phyloP scores from a whole-genome alignment of 2,329 filamentous ascomycete genomes.

The Pseudonectria buxi region DNA sequence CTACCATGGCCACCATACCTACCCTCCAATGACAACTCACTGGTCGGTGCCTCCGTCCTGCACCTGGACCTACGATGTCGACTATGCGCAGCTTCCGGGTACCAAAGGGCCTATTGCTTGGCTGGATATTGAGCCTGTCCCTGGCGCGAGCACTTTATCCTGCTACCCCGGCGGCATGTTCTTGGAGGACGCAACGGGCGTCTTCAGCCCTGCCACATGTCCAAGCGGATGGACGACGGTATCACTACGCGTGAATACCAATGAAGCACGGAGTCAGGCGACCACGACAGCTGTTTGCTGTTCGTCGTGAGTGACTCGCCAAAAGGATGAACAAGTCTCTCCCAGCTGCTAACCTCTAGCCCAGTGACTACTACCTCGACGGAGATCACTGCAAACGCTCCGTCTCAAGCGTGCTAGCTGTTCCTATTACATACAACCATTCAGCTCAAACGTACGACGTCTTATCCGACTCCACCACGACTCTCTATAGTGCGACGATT shows the following conservation, averaged over 20 bases:
- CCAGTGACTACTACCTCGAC: constrained; percentile 29
- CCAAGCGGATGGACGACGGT: constrained; percentile 35
- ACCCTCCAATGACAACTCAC: constrained; percentile 32
- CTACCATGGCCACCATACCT: constrained; percentile 14
- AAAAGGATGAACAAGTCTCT: not conserved
- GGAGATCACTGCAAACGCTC: constrained; percentile 29
- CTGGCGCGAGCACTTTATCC: constrained; percentile 31
- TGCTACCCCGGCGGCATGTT: constrained; percentile 38
- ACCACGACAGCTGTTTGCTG: constrained; percentile 36
- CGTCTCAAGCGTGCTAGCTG: constrained; percentile 29
- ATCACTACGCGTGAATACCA: constrained; percentile 24
- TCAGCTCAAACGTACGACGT: constrained; percentile 30
- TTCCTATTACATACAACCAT: constrained; percentile 30
- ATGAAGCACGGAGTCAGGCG: constrained; percentile 19
- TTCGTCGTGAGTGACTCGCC: constrained; percentile 30
- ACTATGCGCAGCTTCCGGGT: constrained; percentile 16
- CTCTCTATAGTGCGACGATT: constrained; percentile 30
- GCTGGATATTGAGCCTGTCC: constrained; percentile 30
- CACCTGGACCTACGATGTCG: constrained; percentile 33
- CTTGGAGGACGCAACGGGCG: constrained; percentile 27
- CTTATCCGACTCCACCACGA: constrained; percentile 29
- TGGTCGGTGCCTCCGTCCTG: constrained; percentile 31
- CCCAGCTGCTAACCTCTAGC: constrained; percentile 8
- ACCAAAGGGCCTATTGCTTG: constrained; percentile 27
- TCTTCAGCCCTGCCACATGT: constrained; percentile 35